A percentile compares a stretch with the other conserved stretches of the same genome.
Conservation (phyloP, 176 grass and related monocot species). For the Cenchrus fungigraminus region DNA sequence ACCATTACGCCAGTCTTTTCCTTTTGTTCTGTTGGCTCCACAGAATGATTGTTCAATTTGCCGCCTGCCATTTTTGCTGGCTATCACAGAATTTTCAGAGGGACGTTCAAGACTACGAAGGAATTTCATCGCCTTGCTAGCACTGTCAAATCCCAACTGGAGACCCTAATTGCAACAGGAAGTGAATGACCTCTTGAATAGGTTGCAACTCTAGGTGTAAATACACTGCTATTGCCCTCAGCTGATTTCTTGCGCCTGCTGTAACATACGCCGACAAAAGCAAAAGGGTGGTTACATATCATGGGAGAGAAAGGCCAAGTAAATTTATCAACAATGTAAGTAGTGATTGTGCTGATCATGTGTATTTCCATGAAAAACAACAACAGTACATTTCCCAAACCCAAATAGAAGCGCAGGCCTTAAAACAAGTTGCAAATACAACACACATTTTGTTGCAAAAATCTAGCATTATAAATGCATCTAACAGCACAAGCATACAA, state of each 20-base stretch:
- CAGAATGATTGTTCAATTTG: slow-evolving; percentile 11
- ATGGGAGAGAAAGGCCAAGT: neutral
- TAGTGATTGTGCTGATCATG: neutral
- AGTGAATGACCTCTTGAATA: slow-evolving; percentile 23
- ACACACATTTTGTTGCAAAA: neutral
- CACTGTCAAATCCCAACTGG: slow-evolving; percentile 51
- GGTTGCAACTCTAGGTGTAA: slow-evolving; percentile 25
- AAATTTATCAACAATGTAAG: neutral
- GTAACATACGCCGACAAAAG: slow-evolving; percentile 45
- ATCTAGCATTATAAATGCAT: neutral
- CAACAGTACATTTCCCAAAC: neutral
- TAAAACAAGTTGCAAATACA: neutral
- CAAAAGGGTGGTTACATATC: slow-evolving; percentile 1
- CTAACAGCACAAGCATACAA: neutral
- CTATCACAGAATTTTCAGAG: slow-evolving; percentile 27
- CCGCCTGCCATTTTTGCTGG: neutral
- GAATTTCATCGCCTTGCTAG: slow-evolving; percentile 59
- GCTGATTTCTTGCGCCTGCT: slow-evolving; percentile 38
- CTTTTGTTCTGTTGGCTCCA: slow-evolving; percentile 47
- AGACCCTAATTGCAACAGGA: slow-evolving; percentile 26
- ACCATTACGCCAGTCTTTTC: slow-evolving; percentile 53
- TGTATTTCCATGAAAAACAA: neutral
- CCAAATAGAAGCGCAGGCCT: neutral
- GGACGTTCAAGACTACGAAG: slow-evolving; percentile 46
- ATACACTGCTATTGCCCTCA: slow-evolving; percentile 1